Conservation (phyloP, 1,284 basidiomycete species). For the Sphaerobolus stellatus region DNA sequence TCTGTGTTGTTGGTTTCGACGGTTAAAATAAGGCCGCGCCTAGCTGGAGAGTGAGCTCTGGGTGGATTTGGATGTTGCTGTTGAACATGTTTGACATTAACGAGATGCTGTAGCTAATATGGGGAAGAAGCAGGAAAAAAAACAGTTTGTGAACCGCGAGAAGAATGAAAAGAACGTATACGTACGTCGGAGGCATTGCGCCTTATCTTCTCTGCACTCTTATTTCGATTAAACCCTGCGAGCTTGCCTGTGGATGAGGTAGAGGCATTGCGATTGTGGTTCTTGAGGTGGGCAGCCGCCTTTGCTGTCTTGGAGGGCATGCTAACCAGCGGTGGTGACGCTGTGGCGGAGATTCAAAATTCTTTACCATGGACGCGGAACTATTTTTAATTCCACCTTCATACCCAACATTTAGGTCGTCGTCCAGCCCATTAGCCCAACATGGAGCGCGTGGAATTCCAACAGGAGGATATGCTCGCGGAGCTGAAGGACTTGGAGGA, state of each 20-base stretch:
- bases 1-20: conserved; percentile 34
- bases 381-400: no score
- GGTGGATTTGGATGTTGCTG: not conserved
- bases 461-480: conserved; percentile 95
- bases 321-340: not conserved
- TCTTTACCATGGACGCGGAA: not conserved
- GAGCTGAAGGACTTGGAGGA: conserved; percentile 94
- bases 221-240: no score
- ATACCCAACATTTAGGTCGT: not conserved
- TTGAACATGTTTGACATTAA: not conserved
- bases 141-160: no score
- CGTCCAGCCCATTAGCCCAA: conserved; percentile 17
- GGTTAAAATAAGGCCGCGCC: not conserved
- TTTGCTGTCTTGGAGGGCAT: not conserved
- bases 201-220: conserved; percentile 39
- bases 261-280: not conserved
- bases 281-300: not conserved
- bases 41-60: not conserved
- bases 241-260: no score
- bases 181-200: conserved; percentile 45
- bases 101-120: not conserved
- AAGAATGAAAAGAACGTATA: conserved; percentile 16
- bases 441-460: conserved; percentile 94
- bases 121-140: not conserved
- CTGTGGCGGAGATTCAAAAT: conserved; percentile 1